Conservation (phyloP, 371 early-diverging fungal genomes). For the Vairimorpha apis region DNA sequence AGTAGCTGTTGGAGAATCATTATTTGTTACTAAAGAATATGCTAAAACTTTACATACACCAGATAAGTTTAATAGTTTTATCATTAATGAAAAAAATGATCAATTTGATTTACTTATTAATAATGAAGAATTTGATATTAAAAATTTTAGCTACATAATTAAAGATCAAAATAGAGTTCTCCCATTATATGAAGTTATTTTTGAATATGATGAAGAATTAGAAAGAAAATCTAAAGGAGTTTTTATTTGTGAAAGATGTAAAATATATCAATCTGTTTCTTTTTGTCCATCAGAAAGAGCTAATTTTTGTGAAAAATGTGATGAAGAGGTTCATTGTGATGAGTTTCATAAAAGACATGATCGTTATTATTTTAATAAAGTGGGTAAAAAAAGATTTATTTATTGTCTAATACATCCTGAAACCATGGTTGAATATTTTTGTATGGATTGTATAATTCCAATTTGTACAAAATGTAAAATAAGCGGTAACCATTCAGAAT, state of each 20-base stretch:
- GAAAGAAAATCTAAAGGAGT: slow-evolving; percentile 53
- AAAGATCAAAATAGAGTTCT: slow-evolving; percentile 57
- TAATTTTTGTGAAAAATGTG: slow-evolving; percentile 61
- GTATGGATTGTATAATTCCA: slow-evolving; percentile 57
- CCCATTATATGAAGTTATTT: slow-evolving; percentile 58
- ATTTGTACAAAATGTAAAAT: slow-evolving; percentile 63
- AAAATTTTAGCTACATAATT: slow-evolving; percentile 52
- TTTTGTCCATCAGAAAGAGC: slow-evolving; percentile 64
- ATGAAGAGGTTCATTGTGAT: slow-evolving; percentile 59
- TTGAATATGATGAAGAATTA: slow-evolving; percentile 62
- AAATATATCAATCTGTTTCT: slow-evolving; percentile 34
- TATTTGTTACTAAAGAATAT: slow-evolving; percentile 58
- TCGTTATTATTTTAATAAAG: slow-evolving; percentile 58
- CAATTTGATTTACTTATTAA: slow-evolving; percentile 14
- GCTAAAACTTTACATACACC: slow-evolving; percentile 56
- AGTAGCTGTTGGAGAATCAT: slow-evolving; percentile 60
- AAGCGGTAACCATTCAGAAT: slow-evolving; percentile 54
- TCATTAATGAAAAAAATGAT: slow-evolving; percentile 31
- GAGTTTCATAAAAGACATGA: slow-evolving; percentile 60
- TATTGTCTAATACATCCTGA: slow-evolving; percentile 54
- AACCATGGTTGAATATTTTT: slow-evolving; percentile 60
- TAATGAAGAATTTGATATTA: slow-evolving; percentile 21
- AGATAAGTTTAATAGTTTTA: slow-evolving; percentile 53
- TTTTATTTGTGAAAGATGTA: slow-evolving; percentile 60
- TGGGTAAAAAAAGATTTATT: slow-evolving; percentile 61